Evolutionary conservation across 1,284 basidiomycete species (phyloP), one percentile per base, ranked within the genome.

Genomic region (Trichosporon ovoides): DNA sequence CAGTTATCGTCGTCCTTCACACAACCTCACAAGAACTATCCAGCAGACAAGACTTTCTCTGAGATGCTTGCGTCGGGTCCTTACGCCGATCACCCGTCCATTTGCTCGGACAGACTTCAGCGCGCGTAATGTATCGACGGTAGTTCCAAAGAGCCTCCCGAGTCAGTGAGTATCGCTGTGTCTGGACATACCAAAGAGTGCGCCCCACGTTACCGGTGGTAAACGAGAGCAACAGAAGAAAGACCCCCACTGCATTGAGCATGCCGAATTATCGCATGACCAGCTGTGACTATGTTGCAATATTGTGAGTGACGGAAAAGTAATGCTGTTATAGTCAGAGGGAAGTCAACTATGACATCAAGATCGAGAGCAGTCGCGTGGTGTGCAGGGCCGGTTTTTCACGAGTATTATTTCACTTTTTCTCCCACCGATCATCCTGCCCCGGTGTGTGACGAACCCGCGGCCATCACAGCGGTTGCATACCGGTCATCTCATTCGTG

Each of bases 51-150:
- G 50, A 24, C 58, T 56, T 3, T 70, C 63, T 16, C 66, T 49
- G 59, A 74, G 67, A 7, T 64, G 62, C 24, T 62, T 66, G 20
- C 66, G 61, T 18, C 72, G 38, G 2, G 70, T 71, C 0, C 57
- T 50, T 0, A 63, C 43, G 1, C 71, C 72, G 11, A 74, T 59
- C 9, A 58, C 37, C 10, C 73, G 60, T 2, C 71, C 73, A 53
- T 72, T 75, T 0, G 60, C 38, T 14, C 71, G 57, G 1, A 67
- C 52, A 0, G n/a, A n/a, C 18, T 66, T 63, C 3, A 72, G 60
- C 7, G 69, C 70, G 40, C 71, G 67, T 11, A 70, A 59, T 1
- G 71, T 70, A 46, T 75, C 73, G 14, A 70, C 56, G 4, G 68
- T 38, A 38, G 67, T 69, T n/a, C 67, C 52, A 1, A 48, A 11